Percentiles rank a stretch among this genome's conserved stretches.
phyloP scores from a whole-genome alignment of 805 yeast genomes.

The Gaillardinia entomophila region DNA sequence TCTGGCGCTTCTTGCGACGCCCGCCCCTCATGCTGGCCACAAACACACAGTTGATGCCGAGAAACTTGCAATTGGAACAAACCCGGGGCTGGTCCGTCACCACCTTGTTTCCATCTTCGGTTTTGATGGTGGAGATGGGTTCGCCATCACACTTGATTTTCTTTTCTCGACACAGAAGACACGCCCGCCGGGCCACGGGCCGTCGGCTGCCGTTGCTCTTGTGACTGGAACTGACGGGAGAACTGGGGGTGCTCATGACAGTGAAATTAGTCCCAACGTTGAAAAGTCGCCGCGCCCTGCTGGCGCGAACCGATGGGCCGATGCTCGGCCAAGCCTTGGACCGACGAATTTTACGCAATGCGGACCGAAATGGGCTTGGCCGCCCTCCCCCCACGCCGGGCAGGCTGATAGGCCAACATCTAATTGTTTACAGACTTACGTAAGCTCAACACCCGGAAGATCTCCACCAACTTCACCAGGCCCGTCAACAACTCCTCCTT shows the following conservation, averaged over 20 bases:
- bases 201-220: slow-evolving; percentile 15
- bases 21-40: slow-evolving; percentile 57
- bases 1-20: slow-evolving; percentile 30
- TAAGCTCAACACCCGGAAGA: slow-evolving; percentile 24
- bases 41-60: slow-evolving; percentile 47
- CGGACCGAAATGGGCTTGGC: too few species aligned
- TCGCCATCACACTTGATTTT: slow-evolving; percentile 67
- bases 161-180: slow-evolving; percentile 59
- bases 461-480: slow-evolving; percentile 48
- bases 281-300: too few species aligned
- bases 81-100: slow-evolving; percentile 4
- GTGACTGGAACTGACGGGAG: neutral
- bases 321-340: neutral
- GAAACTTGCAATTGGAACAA: slow-evolving; percentile 46
- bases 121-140: slow-evolving; percentile 11
- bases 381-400: too few species aligned
- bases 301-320: too few species aligned
- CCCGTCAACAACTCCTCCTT: slow-evolving; percentile 75
- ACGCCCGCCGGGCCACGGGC: slow-evolving; percentile 56
- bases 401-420: too few species aligned
- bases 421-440: too few species aligned
- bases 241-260: neutral
- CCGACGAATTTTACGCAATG: too few species aligned
- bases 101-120: slow-evolving; percentile 14
- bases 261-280: too few species aligned